Evolutionary conservation across 352 stramenopile species (phyloP).

Genomic region (Plasmopara muralis): DNA sequence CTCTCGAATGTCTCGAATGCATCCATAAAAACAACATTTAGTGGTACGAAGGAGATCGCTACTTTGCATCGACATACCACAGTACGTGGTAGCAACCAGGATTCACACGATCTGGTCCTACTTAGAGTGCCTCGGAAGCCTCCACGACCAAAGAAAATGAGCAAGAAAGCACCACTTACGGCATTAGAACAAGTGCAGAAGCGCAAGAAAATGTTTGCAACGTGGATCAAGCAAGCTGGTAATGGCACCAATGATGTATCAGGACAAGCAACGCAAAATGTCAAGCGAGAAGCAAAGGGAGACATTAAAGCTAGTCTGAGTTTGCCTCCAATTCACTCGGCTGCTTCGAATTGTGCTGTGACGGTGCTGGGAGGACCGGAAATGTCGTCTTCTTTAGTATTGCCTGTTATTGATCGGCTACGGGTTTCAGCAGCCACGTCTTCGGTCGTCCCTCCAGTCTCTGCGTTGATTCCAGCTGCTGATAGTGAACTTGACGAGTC

Average conservation of each 20-base stretch:
- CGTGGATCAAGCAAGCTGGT: slow-evolving; percentile 48
- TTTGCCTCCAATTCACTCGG: slow-evolving; percentile 23
- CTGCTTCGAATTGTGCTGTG: slow-evolving; percentile 7
- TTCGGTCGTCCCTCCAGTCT: background rate
- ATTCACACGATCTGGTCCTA: slow-evolving; percentile 24
- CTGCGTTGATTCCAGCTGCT: background rate
- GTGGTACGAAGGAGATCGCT: slow-evolving; percentile 3
- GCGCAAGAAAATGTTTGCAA: slow-evolving; percentile 67
- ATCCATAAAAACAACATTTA: slow-evolving; percentile 9
- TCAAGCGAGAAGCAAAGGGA: slow-evolving; percentile 3
- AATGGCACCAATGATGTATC: slow-evolving; percentile 5
- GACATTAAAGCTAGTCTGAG: background rate
- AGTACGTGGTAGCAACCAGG: slow-evolving; percentile 24
- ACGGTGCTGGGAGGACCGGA: slow-evolving; percentile 6
- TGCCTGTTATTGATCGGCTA: slow-evolving; percentile 8
- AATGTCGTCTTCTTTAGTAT: slow-evolving; percentile 1
- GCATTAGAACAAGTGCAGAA: slow-evolving; percentile 57
- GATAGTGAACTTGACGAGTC: slow-evolving; percentile 52
- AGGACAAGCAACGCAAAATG: slow-evolving; percentile 4
- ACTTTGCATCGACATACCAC: slow-evolving; percentile 8
- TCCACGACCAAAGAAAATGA: slow-evolving; percentile 30
- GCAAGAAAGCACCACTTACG: slow-evolving; percentile 21
- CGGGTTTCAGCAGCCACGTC: background rate
- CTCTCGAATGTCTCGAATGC: slow-evolving; percentile 15
- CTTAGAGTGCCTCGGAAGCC: slow-evolving; percentile 9